Conservation (phyloP, 2,329 filamentous ascomycete species). For the Tolypocladium ovalisporum region DNA sequence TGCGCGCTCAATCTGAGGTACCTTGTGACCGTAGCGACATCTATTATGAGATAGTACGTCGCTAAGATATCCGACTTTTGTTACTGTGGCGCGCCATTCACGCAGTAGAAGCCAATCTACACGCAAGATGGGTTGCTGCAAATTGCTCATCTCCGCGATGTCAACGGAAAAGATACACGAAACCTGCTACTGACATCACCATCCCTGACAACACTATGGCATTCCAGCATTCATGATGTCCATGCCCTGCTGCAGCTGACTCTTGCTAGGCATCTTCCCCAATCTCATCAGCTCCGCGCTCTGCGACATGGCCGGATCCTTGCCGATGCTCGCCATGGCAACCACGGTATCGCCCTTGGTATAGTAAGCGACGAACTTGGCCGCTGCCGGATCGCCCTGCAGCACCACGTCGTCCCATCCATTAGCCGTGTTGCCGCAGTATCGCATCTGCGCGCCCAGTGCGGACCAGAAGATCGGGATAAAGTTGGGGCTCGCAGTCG, state of each 20-base stretch:
- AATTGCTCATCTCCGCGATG: neutral
- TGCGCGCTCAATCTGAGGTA: no score
- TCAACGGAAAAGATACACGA: neutral
- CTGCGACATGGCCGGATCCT: constrained; percentile 79
- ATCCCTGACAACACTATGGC: neutral
- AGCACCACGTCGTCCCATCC: constrained; percentile 84
- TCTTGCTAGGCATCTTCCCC: constrained; percentile 75
- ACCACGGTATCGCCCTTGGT: constrained; percentile 76
- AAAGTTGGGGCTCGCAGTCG: constrained; percentile 54
- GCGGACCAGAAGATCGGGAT: constrained; percentile 97
- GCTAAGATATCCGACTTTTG: no score
- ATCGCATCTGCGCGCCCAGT: constrained; percentile 76
- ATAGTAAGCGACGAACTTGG: constrained; percentile 85
- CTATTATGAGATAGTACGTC: no score
- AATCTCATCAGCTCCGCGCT: constrained; percentile 74
- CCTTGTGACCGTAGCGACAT: no score
- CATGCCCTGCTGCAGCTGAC: constrained; percentile 54
- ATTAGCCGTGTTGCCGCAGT: constrained; percentile 74
- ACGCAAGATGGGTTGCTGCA: neutral
- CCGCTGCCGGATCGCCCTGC: constrained; percentile 63
- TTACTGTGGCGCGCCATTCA: no score
- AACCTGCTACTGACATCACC: neutral
- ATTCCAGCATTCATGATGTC: constrained; percentile 33
- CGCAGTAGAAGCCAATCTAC: no score
- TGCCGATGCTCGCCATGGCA: constrained; percentile 82